Base-by-base conservation (phyloP, 2,329 filamentous ascomycete genomes). In the Talaromyces pinophilus region DNA sequence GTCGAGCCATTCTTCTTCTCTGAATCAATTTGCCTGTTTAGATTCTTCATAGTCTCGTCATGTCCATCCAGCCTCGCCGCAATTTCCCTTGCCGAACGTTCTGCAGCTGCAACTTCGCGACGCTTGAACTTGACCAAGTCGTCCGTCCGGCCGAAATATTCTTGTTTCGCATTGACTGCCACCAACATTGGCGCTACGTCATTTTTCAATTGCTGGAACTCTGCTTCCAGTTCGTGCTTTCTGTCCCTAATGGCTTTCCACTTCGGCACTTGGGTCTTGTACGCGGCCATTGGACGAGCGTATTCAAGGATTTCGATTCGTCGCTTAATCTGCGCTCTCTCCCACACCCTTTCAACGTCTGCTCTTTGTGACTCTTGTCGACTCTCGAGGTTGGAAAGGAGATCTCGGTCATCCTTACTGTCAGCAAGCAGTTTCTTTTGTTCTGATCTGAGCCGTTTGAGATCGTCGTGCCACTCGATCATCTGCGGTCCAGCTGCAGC, bases 401-500 rank as follows among this genome's bases (percentile, higher is more conserved):
- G 82, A 57, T 91, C 90, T 42, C 82, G 79, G 63, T 91, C 86
- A 3, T 80, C 81, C 19, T 86, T 83, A 38, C 87, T 84, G 63
- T 86, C 82, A 19, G 82, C 78, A 70, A 90, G 84, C 1, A 90
- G 71, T 25, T 83, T 82, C 71, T 91, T 93, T 73, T 95, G 88
- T 38, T 88, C 83, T 61, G 82, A 86, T 67, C 93, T 88, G 50
- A 94, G 79, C 1, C 82, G 81, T 74, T 91, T 95, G 19, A 99
- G 84, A 67, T 88, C 78, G 2, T 88, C 84, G 75, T 98, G 93
- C 87, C 88, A 92, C 25, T 87, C 79, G 5, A 92, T 84, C 87
- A 98, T 93, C 68, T 96, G 83, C 55, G 89, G 84, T 0, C 92
- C 89, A 0, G 93, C 95, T 6, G 93, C 93, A 40, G 95, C 95